Percentiles rank a stretch among this genome's conserved stretches.
Conservation (phyloP, 768 basidiomycete species). For the Lanmaoa rubissima region DNA sequence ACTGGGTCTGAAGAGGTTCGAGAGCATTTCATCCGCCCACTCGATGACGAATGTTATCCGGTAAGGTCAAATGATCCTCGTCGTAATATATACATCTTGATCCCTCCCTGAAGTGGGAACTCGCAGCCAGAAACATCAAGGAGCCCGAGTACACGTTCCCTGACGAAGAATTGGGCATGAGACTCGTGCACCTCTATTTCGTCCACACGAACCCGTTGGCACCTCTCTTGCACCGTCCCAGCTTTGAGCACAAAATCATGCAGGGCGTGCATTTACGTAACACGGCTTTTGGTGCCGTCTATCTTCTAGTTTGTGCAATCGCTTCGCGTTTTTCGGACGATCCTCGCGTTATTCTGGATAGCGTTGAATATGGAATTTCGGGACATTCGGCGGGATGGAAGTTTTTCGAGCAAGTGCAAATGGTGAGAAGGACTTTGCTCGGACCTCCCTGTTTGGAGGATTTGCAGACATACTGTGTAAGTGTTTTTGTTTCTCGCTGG, state of each 20-base stretch:
- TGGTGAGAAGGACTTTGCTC: slow-evolving; percentile 56
- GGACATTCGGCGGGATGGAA: slow-evolving; percentile 52
- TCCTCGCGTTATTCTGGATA: slow-evolving; percentile 46
- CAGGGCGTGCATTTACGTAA: slow-evolving; percentile 52
- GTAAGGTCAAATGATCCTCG: slow-evolving; percentile 20
- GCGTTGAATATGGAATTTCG: slow-evolving; percentile 25
- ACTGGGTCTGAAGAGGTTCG: slow-evolving; percentile 36
- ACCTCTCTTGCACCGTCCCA: slow-evolving; percentile 72
- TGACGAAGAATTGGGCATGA: slow-evolving; percentile 44
- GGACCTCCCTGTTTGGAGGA: slow-evolving; percentile 62
- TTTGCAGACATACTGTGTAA: slow-evolving; percentile 64
- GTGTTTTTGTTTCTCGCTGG: slow-evolving; percentile 21
- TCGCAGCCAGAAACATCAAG: slow-evolving; percentile 15
- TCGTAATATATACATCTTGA: background rate
- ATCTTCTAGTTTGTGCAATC: slow-evolving; percentile 71
- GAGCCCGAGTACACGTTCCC: slow-evolving; percentile 46
- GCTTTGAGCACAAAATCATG: slow-evolving; percentile 52
- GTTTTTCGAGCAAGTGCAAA: slow-evolving; percentile 52
- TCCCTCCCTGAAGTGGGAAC: slow-evolving; percentile 26
- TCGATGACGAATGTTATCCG: slow-evolving; percentile 11
- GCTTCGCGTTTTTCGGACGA: slow-evolving; percentile 59
- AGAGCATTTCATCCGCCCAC: background rate
- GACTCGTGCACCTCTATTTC: slow-evolving; percentile 68
- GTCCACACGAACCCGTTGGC: slow-evolving; percentile 48
- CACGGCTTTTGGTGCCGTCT: slow-evolving; percentile 51